These are phyloP conservation scores for Eucalyptus sp. DNA, from an alignment of 345 rosid genomes.

Conservation along the genomic window DNA sequence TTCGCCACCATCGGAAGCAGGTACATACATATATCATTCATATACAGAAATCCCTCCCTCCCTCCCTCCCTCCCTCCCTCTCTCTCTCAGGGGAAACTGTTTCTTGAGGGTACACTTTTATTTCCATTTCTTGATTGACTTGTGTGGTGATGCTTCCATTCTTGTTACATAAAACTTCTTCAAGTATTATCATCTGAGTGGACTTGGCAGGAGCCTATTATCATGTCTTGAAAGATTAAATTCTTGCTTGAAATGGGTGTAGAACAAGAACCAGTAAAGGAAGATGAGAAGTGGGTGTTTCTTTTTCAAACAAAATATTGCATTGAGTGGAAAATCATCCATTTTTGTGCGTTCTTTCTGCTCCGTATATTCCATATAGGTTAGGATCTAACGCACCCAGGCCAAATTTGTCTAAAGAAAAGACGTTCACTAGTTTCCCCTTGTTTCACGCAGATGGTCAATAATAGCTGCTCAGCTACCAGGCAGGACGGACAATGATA, in stretches of 20 bases:
- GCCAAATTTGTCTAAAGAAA: not conserved
- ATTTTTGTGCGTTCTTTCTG: not conserved
- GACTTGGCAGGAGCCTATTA: not conserved
- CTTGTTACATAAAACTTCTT: not conserved
- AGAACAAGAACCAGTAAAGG: not conserved
- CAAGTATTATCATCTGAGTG: not conserved
- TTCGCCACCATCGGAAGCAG: constrained; percentile 5
- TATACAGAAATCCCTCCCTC: not conserved
- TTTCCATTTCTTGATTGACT: not conserved
- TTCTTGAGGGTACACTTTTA: not conserved
- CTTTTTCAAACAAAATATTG: not conserved
- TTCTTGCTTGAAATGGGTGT: not conserved
- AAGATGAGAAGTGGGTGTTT: not conserved
- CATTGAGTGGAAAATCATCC: not conserved
- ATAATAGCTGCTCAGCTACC: constrained; percentile 9
- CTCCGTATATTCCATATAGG: not conserved
- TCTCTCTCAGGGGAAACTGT: not conserved
- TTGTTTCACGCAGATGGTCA: not conserved
- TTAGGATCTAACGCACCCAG: not conserved
- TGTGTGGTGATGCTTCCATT: not conserved
- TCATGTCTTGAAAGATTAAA: not conserved
- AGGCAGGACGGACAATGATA: constrained; percentile 5
- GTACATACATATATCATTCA: not conserved
- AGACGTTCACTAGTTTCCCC: not conserved
- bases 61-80: not conserved